phyloP scores from a whole-genome alignment of 129 eudicot species.

The Heracleum sosnowskyi region DNA sequence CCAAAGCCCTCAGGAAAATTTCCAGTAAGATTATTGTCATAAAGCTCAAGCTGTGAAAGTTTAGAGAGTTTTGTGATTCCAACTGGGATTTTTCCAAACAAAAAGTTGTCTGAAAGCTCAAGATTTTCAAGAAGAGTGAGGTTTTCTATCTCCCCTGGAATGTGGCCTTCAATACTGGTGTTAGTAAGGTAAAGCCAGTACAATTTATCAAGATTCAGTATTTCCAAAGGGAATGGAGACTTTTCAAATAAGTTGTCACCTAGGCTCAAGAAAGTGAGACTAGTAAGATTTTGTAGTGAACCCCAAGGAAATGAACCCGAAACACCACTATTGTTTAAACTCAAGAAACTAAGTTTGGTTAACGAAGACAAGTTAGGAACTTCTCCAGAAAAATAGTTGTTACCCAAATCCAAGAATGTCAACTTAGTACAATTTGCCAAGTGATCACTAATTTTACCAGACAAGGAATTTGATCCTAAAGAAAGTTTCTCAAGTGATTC shows the following conservation, averaged over 20 bases:
- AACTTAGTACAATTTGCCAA: constrained; percentile 19
- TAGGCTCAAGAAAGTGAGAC: constrained; percentile 6
- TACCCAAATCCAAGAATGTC: constrained; percentile 23
- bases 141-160: constrained; percentile 5
- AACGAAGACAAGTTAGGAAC: constrained; percentile 21
- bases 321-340: constrained; percentile 19
- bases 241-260: constrained; percentile 5
- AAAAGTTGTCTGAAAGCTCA: constrained; percentile 10
- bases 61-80: constrained; percentile 2
- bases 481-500: constrained; percentile 21
- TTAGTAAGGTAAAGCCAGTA: neutral
- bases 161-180: constrained; percentile 1
- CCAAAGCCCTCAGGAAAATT: constrained; percentile 2
- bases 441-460: constrained; percentile 15
- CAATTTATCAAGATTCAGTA: neutral
- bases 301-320: constrained; percentile 25
- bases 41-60: constrained; percentile 11
- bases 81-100: neutral
- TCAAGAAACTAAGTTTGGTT: constrained; percentile 12
- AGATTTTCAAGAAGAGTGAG: neutral
- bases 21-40: neutral
- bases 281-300: neutral
- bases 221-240: constrained; percentile 5
- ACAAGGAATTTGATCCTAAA: constrained; percentile 15
- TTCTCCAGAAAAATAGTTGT: constrained; percentile 16